Percentiles rank a stretch among this genome's conserved stretches.
Evolutionary conservation across 2,329 filamentous ascomycete genomes (phyloP).

Genomic region (Hypoxylon sp.): DNA sequence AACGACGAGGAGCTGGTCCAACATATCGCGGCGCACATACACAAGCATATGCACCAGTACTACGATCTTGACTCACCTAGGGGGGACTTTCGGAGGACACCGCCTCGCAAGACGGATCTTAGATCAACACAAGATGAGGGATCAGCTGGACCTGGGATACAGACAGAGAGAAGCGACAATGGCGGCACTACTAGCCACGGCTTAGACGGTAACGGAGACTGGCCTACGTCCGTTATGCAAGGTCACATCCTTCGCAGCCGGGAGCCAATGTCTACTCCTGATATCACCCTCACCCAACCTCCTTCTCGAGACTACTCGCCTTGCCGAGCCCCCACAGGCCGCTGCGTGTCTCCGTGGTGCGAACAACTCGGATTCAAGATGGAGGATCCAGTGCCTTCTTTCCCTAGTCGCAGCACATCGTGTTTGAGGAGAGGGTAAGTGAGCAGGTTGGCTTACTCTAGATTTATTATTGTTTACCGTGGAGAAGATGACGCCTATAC

Average conservation of each 20-base stretch:
- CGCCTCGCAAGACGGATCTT: neutral
- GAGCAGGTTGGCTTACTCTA: neutral
- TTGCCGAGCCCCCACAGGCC: constrained; percentile 13
- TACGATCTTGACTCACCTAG: constrained; percentile 15
- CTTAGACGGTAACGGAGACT: constrained; percentile 48
- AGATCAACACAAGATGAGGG: neutral
- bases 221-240: constrained; percentile 36
- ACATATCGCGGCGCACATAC: constrained; percentile 43
- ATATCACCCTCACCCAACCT: constrained; percentile 17
- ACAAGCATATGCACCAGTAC: constrained; percentile 40
- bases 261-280: constrained; percentile 17
- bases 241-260: constrained; percentile 13
- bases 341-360: constrained; percentile 38
- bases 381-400: constrained; percentile 18
- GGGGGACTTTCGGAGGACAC: constrained; percentile 7
- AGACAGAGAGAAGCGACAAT: constrained; percentile 13
- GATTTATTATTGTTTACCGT: neutral
- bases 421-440: constrained; percentile 38
- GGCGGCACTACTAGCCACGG: constrained; percentile 36
- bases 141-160: constrained; percentile 8
- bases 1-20: constrained; percentile 39
- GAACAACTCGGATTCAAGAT: constrained; percentile 38
- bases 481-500: neutral
- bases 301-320: constrained; percentile 25
- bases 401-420: constrained; percentile 9